Percentiles rank a stretch among this genome's conserved stretches.
Conservation (phyloP, 1,284 basidiomycete genomes). For the Pseudozyma hubeiensis region DNA sequence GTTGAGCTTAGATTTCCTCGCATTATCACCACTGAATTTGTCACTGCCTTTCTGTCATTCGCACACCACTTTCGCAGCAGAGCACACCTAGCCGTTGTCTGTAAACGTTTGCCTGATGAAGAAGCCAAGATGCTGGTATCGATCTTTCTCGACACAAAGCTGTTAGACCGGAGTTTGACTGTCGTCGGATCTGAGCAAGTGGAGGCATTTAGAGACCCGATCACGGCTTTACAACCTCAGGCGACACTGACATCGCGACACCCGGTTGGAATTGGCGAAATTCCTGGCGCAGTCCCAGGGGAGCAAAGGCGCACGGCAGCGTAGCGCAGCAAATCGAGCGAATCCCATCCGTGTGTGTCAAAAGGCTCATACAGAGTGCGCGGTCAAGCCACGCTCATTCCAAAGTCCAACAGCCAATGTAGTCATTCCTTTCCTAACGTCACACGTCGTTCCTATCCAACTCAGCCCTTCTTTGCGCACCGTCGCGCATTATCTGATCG, state of each 20-base stretch:
- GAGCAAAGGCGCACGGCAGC: not conserved
- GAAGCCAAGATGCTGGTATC: too few relatives aligned
- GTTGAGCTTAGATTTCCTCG: too few relatives aligned
- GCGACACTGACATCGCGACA: conserved; percentile 5
- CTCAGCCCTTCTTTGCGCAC: conserved; percentile 9
- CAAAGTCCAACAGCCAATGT: not conserved
- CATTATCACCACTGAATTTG: not conserved
- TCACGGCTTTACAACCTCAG: conserved; percentile 3
- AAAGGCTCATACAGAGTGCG: not conserved
- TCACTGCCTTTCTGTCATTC: too few relatives aligned
- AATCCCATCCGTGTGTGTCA: too few relatives aligned
- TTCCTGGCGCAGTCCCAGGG: conserved; percentile 3
- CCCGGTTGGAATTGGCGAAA: not conserved
- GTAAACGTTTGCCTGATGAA: too few relatives aligned
- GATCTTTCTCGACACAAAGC: too few relatives aligned
- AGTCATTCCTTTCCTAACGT: conserved; percentile 4
- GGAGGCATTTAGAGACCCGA: conserved; percentile 13
- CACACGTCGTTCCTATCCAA: conserved; percentile 12
- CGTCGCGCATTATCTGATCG: not conserved
- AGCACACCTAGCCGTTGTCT: too few relatives aligned
- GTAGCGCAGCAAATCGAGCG: not conserved
- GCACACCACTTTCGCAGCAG: too few relatives aligned
- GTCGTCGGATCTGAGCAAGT: not conserved
- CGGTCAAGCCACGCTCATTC: conserved; percentile 30
- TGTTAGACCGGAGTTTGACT: too few relatives aligned